These are phyloP conservation scores for Pichia insulana DNA, from an alignment of 805 yeast genomes.

Conservation along the genomic window DNA sequence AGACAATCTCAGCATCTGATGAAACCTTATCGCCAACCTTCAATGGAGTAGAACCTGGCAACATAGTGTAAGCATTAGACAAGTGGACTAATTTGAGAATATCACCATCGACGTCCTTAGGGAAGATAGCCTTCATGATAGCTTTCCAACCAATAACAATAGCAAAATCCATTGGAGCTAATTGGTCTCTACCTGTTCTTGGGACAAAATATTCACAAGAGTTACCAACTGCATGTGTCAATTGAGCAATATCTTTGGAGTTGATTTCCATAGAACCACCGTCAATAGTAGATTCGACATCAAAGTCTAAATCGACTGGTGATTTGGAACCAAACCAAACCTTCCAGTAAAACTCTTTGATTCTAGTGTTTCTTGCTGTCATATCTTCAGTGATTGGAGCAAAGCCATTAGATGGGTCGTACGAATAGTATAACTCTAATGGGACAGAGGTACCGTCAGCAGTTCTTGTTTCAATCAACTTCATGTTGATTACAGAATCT, in stretches of 20 bases:
- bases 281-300: constrained; percentile 59
- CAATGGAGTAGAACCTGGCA: constrained; percentile 85
- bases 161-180: constrained; percentile 99
- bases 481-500: constrained; percentile 51
- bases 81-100: constrained; percentile 87
- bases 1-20: constrained; percentile 74
- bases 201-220: constrained; percentile 92
- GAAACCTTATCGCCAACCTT: constrained; percentile 80
- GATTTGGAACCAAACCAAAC: constrained; percentile 74
- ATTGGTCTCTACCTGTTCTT: constrained; percentile 72
- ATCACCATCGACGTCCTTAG: constrained; percentile 92
- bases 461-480: constrained; percentile 82
- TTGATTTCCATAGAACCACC: constrained; percentile 65
- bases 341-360: constrained; percentile 95
- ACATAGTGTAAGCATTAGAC: constrained; percentile 89
- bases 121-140: constrained; percentile 97
- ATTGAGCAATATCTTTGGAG: constrained; percentile 74
- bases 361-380: constrained; percentile 85
- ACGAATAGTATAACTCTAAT: constrained; percentile 69
- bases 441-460: constrained; percentile 67
- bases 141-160: constrained; percentile 98
- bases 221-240: constrained; percentile 96
- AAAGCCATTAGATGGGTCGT: constrained; percentile 81
- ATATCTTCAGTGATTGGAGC: constrained; percentile 89
- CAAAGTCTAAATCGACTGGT: constrained; percentile 60